Base-by-base conservation (phyloP, 2,329 filamentous ascomycete species). In the Aphanocladium album region DNA sequence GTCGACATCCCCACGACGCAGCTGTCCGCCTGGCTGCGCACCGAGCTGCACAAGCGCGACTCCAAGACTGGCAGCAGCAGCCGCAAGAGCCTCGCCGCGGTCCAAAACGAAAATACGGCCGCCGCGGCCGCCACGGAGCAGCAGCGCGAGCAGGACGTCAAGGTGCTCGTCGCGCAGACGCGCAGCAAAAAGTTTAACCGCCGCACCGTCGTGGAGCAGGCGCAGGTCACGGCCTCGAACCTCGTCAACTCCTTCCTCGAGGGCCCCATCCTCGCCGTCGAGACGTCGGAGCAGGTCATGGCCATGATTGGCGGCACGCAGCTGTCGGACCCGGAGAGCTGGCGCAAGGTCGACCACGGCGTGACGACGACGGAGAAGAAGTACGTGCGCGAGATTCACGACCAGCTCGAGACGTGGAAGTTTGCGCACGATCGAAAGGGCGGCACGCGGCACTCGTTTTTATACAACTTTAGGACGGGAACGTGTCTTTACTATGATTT, bases 111-210 rank as follows among this genome's bases (percentile, higher is more conserved):
- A 65, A 70, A 2, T 70, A 57, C 71, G 9, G 16, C 54, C 73
- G 77, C 56, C 70, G 57, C 71, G 8, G n/a, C 54, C 65, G 55
- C 39, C 57, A 64, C 54, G 65, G 67, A 75, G n/a, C 68, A 67
- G 49, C 70, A 73, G 27, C 76, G 80, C 59, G 82, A 86, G 62
- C 87, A 89, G 66, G 89, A 93, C 60, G 92, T 98, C 50, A 88
- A 89, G 62, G 88, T 98, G n/a, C 81, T 97, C 4, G 83, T 92
- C 6, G 86, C 90, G 1, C 88, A 90, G 61, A 93, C 91, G 54
- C 87, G 88, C 67, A 91, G 88, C 73, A 97, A 96, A 75, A 98
- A 97, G 77, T 90, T 89, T 64, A 97, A 96, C 74, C 87, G 93
- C 57, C 87, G 87, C 69, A 88, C 88, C 30, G 91, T 98, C 54